Conservation (phyloP, 148 eudicot genomes). For the Vaccinium macrocarpon region DNA sequence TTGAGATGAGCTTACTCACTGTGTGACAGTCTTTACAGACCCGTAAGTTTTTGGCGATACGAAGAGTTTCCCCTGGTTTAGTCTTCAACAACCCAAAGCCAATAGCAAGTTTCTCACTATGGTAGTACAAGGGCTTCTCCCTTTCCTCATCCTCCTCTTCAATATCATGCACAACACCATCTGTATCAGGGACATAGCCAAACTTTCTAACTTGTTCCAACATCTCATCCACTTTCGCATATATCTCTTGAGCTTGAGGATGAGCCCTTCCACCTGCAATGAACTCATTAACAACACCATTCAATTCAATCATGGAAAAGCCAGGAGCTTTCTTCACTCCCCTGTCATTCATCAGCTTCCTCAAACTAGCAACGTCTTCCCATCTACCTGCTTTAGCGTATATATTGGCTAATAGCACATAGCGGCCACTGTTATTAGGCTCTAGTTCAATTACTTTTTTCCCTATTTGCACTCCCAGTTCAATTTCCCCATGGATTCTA, state of each 20-base stretch:
- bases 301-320: conserved; percentile 49
- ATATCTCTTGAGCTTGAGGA: conserved; percentile 49
- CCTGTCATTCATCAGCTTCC: conserved; percentile 62
- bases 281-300: conserved; percentile 49
- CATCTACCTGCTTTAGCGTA: conserved; percentile 60
- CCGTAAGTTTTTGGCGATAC: conserved; percentile 61
- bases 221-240: conserved; percentile 52
- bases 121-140: conserved; percentile 50
- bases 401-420: conserved; percentile 58
- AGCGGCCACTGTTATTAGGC: conserved; percentile 67
- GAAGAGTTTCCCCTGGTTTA: conserved; percentile 49
- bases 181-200: conserved; percentile 50
- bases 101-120: conserved; percentile 81
- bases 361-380: conserved; percentile 58
- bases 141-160: conserved; percentile 47
- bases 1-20: conserved; percentile 66
- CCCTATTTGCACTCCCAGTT: conserved; percentile 59
- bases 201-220: conserved; percentile 36
- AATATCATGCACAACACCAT: conserved; percentile 38
- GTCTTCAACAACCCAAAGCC: conserved; percentile 67
- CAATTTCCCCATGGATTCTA: conserved; percentile 53
- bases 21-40: conserved; percentile 73
- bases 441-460: conserved; percentile 51
- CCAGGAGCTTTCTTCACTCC: conserved; percentile 66
- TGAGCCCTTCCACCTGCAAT: conserved; percentile 61